Evolutionary conservation across 768 basidiomycete species (phyloP).

Genomic region (Lactarius hatsudake): DNA sequence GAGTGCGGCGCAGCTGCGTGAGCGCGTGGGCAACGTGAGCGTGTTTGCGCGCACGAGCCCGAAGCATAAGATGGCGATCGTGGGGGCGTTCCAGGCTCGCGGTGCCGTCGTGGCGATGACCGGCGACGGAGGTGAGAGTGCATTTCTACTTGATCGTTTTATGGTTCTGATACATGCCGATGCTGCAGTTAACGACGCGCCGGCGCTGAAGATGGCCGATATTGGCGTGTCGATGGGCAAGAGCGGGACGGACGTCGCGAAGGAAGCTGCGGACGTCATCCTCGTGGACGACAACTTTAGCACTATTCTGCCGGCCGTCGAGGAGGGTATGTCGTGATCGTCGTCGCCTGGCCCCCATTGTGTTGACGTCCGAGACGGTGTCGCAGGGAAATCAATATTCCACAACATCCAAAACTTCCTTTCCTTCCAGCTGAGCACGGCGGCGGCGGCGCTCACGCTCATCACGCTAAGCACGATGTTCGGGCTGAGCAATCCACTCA

Average conservation of each 20-base stretch:
- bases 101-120: slow-evolving; percentile 97
- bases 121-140: slow-evolving; percentile 82
- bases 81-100: slow-evolving; percentile 87
- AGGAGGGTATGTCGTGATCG: slow-evolving; percentile 63
- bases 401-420: slow-evolving; percentile 99
- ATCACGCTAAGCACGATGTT: slow-evolving; percentile 94
- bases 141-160: slow-evolving; percentile 9
- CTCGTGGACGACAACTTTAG: slow-evolving; percentile 97
- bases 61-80: slow-evolving; percentile 96
- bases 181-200: slow-evolving; percentile 83
- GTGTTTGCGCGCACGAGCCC: slow-evolving; percentile 97
- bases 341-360: neutral
- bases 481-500: slow-evolving; percentile 86
- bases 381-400: slow-evolving; percentile 89
- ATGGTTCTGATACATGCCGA: neutral
- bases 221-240: slow-evolving; percentile 98
- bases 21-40: slow-evolving; percentile 74
- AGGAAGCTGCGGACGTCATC: slow-evolving; percentile 96
- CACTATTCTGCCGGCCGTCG: slow-evolving; percentile 90
- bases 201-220: slow-evolving; percentile 96
- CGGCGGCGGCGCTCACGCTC: slow-evolving; percentile 92
- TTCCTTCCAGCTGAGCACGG: slow-evolving; percentile 94
- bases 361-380: slow-evolving; percentile 18
- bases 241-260: slow-evolving; percentile 97
- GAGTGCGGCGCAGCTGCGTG: slow-evolving; percentile 75